These are phyloP conservation scores for Podila minutissima DNA, from an alignment of 192 early-diverging fungal genomes.

Conservation along the genomic window DNA sequence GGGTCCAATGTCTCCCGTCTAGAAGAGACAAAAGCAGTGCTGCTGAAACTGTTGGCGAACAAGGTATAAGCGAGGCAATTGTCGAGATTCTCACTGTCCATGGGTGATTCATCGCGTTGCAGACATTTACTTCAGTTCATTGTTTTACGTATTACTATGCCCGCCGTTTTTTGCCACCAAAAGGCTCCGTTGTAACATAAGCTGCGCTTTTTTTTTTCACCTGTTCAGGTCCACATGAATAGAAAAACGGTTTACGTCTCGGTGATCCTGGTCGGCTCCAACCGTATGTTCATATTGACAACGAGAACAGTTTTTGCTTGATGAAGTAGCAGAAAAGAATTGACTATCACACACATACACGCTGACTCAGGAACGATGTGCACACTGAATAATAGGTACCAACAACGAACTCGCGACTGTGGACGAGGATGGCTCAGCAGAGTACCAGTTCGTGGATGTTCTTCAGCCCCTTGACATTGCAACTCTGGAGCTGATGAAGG, in stretches of 20 bases:
- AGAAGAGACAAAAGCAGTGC: constrained; percentile 39
- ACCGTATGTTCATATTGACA: constrained; percentile 51
- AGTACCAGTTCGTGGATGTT: constrained; percentile 43
- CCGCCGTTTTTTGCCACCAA: constrained; percentile 31
- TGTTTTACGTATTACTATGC: neutral
- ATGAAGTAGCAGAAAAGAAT: neutral
- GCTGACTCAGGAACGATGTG: neutral
- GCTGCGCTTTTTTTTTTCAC: neutral
- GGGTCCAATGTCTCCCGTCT: constrained; percentile 14
- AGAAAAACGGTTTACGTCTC: constrained; percentile 73
- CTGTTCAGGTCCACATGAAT: constrained; percentile 64
- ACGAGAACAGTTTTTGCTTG: too few species aligned
- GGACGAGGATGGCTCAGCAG: constrained; percentile 31
- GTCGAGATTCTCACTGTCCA: neutral
- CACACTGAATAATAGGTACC: constrained; percentile 51
- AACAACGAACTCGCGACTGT: constrained; percentile 61
- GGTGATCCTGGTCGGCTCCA: constrained; percentile 65
- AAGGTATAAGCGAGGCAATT: constrained; percentile 36
- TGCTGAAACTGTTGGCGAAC: constrained; percentile 48
- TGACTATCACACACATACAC: neutral
- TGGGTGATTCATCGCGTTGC: neutral
- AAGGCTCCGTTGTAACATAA: neutral
- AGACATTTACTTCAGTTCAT: neutral
- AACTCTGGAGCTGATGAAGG: constrained; percentile 58
- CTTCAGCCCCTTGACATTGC: constrained; percentile 43